Evolutionary conservation across 2,329 filamentous ascomycete genomes (phyloP), one percentile per base, ranked within the genome.

Genomic region (Penicillium hesseltinei): DNA sequence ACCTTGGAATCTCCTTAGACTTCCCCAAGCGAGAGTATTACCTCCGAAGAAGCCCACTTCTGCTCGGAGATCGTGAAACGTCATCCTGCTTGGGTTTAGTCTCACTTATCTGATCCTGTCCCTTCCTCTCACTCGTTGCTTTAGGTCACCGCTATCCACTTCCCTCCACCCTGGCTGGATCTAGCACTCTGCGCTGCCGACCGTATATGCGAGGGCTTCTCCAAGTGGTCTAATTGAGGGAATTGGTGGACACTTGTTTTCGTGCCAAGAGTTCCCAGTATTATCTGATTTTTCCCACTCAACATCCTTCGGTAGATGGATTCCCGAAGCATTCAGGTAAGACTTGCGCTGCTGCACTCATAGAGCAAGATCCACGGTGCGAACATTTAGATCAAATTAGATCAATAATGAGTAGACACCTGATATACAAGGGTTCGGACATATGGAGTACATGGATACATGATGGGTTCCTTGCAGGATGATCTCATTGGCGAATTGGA

Each of bases 91-190:
- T 58, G 38, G 61, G 60, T 49, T 54, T 63, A 63, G 62, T 66
- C 46, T 49, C 40, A 57, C 43, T 65, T 67, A 67, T 67, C 65
- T 67, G 65, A 67, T 67, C 60, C 55, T 56, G 15, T 59, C 33
- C 57, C 42, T 43, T 9, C 23, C 25, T 66, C 58, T 65, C 29
- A 67, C 65, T 67, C 63, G 65, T 57, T 66, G 21, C 48, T 21
- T 55, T 33, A 33, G 31, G 54, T 35, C 40, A 47, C 51, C 44
- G 17, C 56, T 66, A 67, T 64, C 65, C 65, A 67, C 65, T 62
- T 57, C 61, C 47, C 62, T 65, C 62, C 65, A 63, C 63, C 31
- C 52, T 50, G 53, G 42, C 54, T 53, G 55, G 54, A 46, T 59
- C 52, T 56, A 54, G 53, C 53, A 50, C 52, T 40, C 43, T 59